phyloP scores from a whole-genome alignment of 2,329 filamentous ascomycete species.

The Colletotrichum cereale region DNA sequence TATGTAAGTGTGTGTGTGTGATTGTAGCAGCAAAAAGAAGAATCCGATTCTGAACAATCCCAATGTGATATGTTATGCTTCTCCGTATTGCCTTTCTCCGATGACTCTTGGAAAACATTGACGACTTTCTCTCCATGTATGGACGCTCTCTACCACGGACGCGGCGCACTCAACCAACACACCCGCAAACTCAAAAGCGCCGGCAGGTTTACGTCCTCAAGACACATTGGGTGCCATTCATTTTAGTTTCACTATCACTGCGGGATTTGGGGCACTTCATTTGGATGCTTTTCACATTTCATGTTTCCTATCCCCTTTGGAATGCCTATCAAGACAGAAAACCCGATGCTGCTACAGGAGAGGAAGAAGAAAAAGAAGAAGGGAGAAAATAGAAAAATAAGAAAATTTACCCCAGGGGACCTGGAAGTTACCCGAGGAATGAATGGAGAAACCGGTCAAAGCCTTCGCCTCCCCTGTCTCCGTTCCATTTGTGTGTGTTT shows the following conservation, averaged over 20 bases:
- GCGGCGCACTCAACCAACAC: neutral
- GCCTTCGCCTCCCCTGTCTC: conserved; percentile 32
- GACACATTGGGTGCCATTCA: neutral
- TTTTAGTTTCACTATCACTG: neutral
- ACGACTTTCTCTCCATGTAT: neutral
- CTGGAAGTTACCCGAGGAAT: conserved; percentile 41
- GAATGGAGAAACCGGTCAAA: conserved; percentile 33
- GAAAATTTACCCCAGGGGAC: conserved; percentile 39
- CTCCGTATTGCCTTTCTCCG: neutral
- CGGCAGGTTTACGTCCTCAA: neutral
- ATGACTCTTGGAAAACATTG: neutral
- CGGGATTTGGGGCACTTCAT: neutral
- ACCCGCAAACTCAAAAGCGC: neutral
- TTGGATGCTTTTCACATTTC: conserved; percentile 46
- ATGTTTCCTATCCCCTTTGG: conserved; percentile 51
- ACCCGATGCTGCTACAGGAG: conserved; percentile 46
- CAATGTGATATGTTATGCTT: neutral
- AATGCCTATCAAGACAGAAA: conserved; percentile 43
- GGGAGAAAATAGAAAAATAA: conserved; percentile 40
- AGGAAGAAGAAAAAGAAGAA: conserved; percentile 37
- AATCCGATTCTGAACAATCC: conserved; percentile 2
- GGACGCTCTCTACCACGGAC: neutral
- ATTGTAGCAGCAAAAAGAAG: neutral
- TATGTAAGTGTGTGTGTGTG: no score
- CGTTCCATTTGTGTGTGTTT: conserved; percentile 33